Evolutionary conservation across 2,329 filamentous ascomycete genomes (phyloP), one percentile per base, ranked within the genome.

Genomic region (Diaporthe nobilis): DNA sequence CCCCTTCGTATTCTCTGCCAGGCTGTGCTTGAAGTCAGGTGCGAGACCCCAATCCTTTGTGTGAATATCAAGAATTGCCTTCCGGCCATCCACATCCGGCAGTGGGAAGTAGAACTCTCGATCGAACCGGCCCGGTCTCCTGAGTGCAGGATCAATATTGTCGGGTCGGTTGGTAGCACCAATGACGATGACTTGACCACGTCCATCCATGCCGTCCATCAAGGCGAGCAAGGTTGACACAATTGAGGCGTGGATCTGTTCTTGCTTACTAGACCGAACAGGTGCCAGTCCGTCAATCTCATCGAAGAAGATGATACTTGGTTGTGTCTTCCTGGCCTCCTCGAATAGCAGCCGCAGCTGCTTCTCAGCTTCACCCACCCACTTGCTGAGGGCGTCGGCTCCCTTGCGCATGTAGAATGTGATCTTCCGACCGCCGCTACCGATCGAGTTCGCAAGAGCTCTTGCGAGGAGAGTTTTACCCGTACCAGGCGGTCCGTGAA

Each of bases 331-430:
- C 77, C 96, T 91, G 22, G 97, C 97, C 85, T 99, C 97, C 80
- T 98, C 97, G 78, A 99, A 99, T 7, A 99, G 89, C 75, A 98
- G 87, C 61, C 97, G 93, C 72, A 99, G 90, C 83, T 99, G 97
- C 85, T 96, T 94, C 85, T 99, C 97, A 13, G 97, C 97, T 85
- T 99, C 97, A 82, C 97, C 97, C 71, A 99, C 97, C 97, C 97
- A 99, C 85, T 99, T 99, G 85, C 96, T 98, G 77, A 99, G 87
- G 22, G 96, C 96, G 89, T 99, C 97, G 34, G 97, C 97, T 82
- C 97, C 97, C 85, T 99, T 99, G 77, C 97, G 94, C 97, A 99
- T 99, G 85, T 98, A 99, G 81, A 99, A 99, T 0, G 96, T 98
- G 78, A 99, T 97, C 83, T 98, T 98, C 79, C 94, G 93, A 31